Evolutionary conservation across 2,329 filamentous ascomycete species (phyloP), one percentile per base, ranked within the genome.

Genomic region (Gliomastix tumulicola): DNA sequence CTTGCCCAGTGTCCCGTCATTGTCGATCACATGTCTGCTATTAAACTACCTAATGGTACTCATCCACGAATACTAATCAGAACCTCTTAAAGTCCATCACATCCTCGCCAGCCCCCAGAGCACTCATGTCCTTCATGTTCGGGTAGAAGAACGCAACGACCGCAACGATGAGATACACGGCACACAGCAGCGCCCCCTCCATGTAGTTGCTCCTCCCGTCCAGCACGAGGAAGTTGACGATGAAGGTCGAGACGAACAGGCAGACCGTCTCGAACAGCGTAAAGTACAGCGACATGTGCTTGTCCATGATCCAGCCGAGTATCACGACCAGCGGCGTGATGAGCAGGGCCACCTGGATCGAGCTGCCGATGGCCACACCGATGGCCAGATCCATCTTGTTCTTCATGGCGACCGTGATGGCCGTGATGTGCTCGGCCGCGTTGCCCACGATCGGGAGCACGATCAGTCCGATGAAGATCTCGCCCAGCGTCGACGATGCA

Each of bases 181-280:
- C 73, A 45, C 77, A 79, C 20, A 85, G 56, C 30, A 85, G 55
- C 3, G 81, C 80, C 12, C 87, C 87, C 62, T 94, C 87, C 11
- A 94, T 74, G 50, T 92, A 94, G 54, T 94, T 94, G 55, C 82
- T 88, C 55, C 88, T 75, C 10, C 87, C 87, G 51, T 94, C 88
- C 42, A 90, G 67, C 34, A 94, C 87, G 41, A 94, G 63, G 55
- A 92, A 94, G 61, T 90, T 92, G 60, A 90, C 85, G 44, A 94
- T 88, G 45, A 94, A 80, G 7, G 88, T 81, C 35, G 79, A 84
- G 35, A 90, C 78, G 59, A 94, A 94, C 50, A 94, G 74, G 39
- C 83, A 86, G 17, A 92, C 84, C 0, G 87, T 94, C 71, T 94
- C 87, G 59, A 94, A 94, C 34, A 88, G 72, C 41, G 87, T 87